Evolutionary conservation across 2,329 filamentous ascomycete species (phyloP), one percentile per base, ranked within the genome.

Genomic region (Tolypocladium cylindrosporum): DNA sequence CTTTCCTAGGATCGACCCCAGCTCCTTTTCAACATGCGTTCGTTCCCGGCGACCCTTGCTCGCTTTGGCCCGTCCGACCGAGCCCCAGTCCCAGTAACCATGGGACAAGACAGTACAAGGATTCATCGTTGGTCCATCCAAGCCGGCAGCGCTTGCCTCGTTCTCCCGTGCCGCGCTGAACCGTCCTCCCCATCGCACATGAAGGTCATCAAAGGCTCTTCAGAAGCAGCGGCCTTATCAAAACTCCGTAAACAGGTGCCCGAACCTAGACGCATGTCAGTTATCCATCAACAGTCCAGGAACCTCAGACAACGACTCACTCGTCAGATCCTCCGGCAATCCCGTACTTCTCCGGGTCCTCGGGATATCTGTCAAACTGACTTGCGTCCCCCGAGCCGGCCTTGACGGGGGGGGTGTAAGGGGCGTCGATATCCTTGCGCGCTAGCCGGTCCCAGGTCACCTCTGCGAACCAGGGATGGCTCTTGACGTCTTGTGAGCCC

Each of bases 361-460:
- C 94, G 1, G 94, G 92, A 73, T 99, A 99, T 72, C 92, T 90
- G 75, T 99, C 94, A 70, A 99, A 99, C 74, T 97, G 90, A 75
- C 92, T 97, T 55, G 94, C 91, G 76, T 99, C 94, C 59, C 94
- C 94, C 37, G 91, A 88, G 48, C 94, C 94, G 48, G 91, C 92
- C 71, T 94, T 89, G 61, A 99, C 93, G 0, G 94, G 94, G 19
- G 94, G 94, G 57, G 96, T 94, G 71, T 99, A 99, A 6, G 94
- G 94, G 42, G 94, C 94, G 74, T 99, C 94, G 61, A 99, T 99
- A 68, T 99, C 94, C 75, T 97, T 97, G 72, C 91, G 89, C 42
- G 89, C 87, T 66, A 99, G 77, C 62, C 94, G 82, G 68, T 99
- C 94, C 94, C 94, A 99, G 3, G 94, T 97, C 55, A 99, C 94